Conservation (phyloP, 495 filamentous ascomycete species). For the Amphirosellinia nigrospora region DNA sequence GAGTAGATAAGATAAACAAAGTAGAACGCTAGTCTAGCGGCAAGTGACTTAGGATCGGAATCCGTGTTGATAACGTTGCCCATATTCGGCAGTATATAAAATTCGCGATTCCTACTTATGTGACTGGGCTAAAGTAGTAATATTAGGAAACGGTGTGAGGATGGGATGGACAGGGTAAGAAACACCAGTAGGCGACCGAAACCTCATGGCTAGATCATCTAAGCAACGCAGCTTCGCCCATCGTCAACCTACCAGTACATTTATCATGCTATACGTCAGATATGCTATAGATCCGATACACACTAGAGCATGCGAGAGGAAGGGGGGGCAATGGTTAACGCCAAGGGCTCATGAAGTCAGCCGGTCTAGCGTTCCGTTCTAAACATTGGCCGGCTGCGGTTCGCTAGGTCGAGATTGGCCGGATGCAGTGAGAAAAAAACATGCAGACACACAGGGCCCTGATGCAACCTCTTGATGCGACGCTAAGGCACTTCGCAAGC, state of each 20-base stretch:
- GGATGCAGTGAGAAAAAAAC: slow-evolving; percentile 17
- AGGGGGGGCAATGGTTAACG: not conserved
- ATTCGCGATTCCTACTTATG: not conserved
- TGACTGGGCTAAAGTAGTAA: not conserved
- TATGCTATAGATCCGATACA: not conserved
- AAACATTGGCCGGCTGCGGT: slow-evolving; percentile 12
- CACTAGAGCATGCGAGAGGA: not conserved
- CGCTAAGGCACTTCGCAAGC: slow-evolving; percentile 18
- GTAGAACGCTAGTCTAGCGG: not conserved
- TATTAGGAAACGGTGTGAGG: not conserved
- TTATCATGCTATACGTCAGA: too few species aligned
- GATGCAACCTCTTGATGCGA: slow-evolving; percentile 17
- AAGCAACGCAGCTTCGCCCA: not conserved
- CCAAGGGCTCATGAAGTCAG: slow-evolving; percentile 19
- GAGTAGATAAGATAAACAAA: not conserved
- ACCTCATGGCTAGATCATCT: not conserved
- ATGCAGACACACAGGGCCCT: slow-evolving; percentile 27
- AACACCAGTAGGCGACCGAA: slow-evolving; percentile 7
- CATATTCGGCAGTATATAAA: slow-evolving; percentile 1
- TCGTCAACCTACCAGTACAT: too few species aligned
- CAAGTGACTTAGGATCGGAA: not conserved
- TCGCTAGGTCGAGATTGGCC: slow-evolving; percentile 20
- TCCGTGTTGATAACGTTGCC: not conserved
- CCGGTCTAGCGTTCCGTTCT: slow-evolving; percentile 24
- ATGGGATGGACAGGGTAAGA: not conserved